Conservation (phyloP, 83 land plant species). For the Picea abies region DNA sequence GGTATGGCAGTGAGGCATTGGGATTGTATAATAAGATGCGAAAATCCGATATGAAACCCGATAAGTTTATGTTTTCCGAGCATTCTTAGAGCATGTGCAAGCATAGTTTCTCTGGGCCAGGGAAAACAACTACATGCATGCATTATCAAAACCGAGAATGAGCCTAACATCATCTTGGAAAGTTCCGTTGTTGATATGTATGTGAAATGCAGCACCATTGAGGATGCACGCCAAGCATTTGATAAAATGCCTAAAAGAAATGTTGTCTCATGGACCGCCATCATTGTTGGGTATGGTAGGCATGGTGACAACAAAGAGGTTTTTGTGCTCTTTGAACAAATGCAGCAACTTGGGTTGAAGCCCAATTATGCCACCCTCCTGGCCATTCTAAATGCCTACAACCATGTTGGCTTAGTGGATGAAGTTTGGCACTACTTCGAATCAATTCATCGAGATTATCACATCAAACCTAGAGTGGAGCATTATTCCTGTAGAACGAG, state of each 20-base stretch:
- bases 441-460: too few relatives aligned
- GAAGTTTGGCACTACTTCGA: too few relatives aligned
- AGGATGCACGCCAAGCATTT: not conserved
- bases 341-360: not conserved
- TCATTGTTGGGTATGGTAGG: constrained; percentile 6
- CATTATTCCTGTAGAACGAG: too few relatives aligned
- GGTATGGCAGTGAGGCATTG: constrained; percentile 25
- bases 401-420: too few relatives aligned
- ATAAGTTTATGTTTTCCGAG: not conserved
- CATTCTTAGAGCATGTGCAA: not conserved
- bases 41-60: constrained; percentile 12
- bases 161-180: not conserved
- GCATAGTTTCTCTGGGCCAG: not conserved
- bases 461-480: too few relatives aligned
- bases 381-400: too few relatives aligned
- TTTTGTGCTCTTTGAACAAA: too few relatives aligned
- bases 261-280: constrained; percentile 6
- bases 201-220: not conserved
- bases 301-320: too few relatives aligned
- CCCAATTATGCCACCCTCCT: too few relatives aligned
- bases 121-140: not conserved
- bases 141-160: not conserved
- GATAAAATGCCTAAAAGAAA: constrained; percentile 8
- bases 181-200: constrained; percentile 7
- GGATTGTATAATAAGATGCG: constrained; percentile 19